phyloP scores from a whole-genome alignment of 179 eudicot species.

The Corrigiola litoralis region DNA sequence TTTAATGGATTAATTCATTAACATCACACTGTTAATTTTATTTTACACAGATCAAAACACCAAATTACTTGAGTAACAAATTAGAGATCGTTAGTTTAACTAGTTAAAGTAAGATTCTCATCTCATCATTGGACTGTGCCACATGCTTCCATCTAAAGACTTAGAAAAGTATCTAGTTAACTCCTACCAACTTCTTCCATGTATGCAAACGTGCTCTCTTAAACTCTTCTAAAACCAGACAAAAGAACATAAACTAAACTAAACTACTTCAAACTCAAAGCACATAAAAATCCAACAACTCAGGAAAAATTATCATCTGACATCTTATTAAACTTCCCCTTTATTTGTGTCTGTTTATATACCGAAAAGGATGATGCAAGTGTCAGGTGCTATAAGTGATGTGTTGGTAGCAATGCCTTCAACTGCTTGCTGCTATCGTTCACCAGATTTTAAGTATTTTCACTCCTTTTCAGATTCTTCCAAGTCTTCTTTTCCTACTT shows the following conservation, averaged over 20 bases:
- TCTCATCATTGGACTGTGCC: too few species aligned
- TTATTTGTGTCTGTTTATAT: not conserved
- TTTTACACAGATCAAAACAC: too few species aligned
- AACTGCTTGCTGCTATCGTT: slow-evolving; percentile 33
- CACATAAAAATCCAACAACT: not conserved
- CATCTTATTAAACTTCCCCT: slow-evolving; percentile 19
- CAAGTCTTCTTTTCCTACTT: slow-evolving; percentile 15
- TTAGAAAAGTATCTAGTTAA: too few species aligned
- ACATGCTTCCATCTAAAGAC: too few species aligned
- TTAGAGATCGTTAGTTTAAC: too few species aligned
- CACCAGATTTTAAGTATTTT: slow-evolving; percentile 32
- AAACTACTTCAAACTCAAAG: too few species aligned
- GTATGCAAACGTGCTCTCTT: not conserved
- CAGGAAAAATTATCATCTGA: too few species aligned
- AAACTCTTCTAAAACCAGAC: not conserved
- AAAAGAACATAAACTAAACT: not conserved
- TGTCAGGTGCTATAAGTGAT: slow-evolving; percentile 53
- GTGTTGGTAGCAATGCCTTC: slow-evolving; percentile 46
- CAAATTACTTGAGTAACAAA: too few species aligned
- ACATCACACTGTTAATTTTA: too few species aligned
- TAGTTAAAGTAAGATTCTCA: too few species aligned
- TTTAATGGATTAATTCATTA: too few species aligned
- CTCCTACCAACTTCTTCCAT: too few species aligned
- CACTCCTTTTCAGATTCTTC: slow-evolving; percentile 26
- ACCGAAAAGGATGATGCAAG: slow-evolving; percentile 34